A percentile compares a stretch with the other conserved stretches of the same genome.
phyloP scores from a whole-genome alignment of 164 flowering plant genomes.

The Sedum album region DNA sequence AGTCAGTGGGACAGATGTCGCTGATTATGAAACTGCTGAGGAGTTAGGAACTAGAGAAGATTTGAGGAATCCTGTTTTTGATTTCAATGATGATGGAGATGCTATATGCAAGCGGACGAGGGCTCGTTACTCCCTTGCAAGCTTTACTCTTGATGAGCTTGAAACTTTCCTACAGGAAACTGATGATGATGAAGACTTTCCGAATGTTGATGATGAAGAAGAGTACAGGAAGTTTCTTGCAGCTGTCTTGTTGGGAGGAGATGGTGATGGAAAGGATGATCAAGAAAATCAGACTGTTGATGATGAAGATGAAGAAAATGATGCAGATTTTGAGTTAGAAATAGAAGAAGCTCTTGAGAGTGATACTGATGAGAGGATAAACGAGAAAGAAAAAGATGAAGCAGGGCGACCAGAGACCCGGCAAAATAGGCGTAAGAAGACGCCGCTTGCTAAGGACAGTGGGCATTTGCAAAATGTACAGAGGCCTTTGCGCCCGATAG shows the following conservation, averaged over 20 bases:
- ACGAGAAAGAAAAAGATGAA: slow-evolving; percentile 16
- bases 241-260: slow-evolving; percentile 65
- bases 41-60: slow-evolving; percentile 16
- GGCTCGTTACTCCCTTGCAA: slow-evolving; percentile 88
- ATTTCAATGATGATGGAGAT: slow-evolving; percentile 46
- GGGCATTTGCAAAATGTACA: background rate
- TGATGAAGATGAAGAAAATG: slow-evolving; percentile 90
- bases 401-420: slow-evolving; percentile 64
- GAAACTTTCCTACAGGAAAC: slow-evolving; percentile 94
- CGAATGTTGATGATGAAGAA: slow-evolving; percentile 80
- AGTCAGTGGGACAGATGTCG: slow-evolving; percentile 17
- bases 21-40: slow-evolving; percentile 20
- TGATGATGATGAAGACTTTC: slow-evolving; percentile 87
- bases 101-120: slow-evolving; percentile 89
- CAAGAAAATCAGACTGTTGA: slow-evolving; percentile 39
- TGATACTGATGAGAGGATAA: slow-evolving; percentile 49
- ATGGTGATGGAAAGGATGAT: slow-evolving; percentile 22
- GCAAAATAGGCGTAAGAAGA: slow-evolving; percentile 50
- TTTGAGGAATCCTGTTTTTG: slow-evolving; percentile 16
- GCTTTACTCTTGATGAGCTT: slow-evolving; percentile 85
- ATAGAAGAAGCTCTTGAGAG: slow-evolving; percentile 92
- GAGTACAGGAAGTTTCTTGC: slow-evolving; percentile 91
- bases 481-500: slow-evolving; percentile 64
- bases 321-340: slow-evolving; percentile 95
- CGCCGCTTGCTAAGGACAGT: slow-evolving; percentile 10